Percentiles rank a stretch among this genome's conserved stretches.
Evolutionary conservation across 345 rosid genomes (phyloP).

Genomic region (Acer negundo): DNA sequence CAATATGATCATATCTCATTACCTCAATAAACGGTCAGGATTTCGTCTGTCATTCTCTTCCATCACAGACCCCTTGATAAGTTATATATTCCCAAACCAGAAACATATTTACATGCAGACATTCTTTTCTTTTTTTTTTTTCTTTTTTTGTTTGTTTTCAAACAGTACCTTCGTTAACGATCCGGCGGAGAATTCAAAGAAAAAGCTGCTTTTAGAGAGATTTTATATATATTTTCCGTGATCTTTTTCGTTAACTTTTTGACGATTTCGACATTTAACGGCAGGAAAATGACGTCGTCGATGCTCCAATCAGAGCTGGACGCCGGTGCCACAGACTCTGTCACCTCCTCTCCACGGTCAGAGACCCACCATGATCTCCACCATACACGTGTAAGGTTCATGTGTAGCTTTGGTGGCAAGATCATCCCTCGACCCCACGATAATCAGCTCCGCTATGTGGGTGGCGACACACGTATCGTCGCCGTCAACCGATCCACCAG

Average conservation of each 20-base stretch:
- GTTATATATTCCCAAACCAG: no score
- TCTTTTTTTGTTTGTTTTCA: no score
- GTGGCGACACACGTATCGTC: conserved; percentile 95
- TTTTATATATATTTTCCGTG: no score
- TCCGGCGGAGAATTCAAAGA: conserved; percentile 8
- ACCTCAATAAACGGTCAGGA: neutral
- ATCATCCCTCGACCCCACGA: conserved; percentile 97
- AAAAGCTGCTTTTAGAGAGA: neutral
- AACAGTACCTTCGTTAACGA: no score
- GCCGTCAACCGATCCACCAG: conserved; percentile 69
- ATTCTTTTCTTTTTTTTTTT: no score
- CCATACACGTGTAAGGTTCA: conserved; percentile 60
- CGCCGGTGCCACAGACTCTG: conserved; percentile 53
- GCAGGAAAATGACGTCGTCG: conserved; percentile 55
- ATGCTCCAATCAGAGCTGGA: conserved; percentile 67
- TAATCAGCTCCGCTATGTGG: conserved; percentile 87
- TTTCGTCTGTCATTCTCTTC: neutral
- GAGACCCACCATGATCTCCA: conserved; percentile 51
- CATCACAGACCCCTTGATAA: no score
- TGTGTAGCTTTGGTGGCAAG: conserved; percentile 98
- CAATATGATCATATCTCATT: neutral
- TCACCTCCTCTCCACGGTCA: conserved; percentile 77
- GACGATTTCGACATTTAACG: neutral
- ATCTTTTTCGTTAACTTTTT: neutral
- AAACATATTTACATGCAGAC: no score